Percentiles rank a stretch among this genome's conserved stretches.
These are phyloP conservation scores for Stachybotrys chartarum DNA, from an alignment of 2,329 filamentous ascomycete genomes.

Conservation along the genomic window DNA sequence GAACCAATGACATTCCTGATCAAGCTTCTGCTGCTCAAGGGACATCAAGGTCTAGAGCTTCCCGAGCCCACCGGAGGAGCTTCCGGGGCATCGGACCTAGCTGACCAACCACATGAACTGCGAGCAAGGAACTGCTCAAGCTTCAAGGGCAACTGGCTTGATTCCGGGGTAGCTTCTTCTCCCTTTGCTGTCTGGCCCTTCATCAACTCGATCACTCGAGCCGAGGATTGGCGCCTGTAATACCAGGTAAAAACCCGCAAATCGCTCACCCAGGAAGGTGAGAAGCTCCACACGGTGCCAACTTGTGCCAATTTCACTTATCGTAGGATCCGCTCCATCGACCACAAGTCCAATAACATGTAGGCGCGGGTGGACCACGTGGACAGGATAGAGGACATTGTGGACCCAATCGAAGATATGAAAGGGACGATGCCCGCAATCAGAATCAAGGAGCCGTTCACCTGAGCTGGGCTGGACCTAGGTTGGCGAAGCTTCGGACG, in stretches of 20 bases:
- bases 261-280: slow-evolving; percentile 5
- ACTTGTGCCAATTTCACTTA: slow-evolving; percentile 23
- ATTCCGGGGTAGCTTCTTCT: background rate
- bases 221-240: slow-evolving; percentile 13
- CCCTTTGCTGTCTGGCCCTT: background rate
- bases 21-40: too few relatives aligned
- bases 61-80: background rate
- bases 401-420: background rate
- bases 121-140: background rate
- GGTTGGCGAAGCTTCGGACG: too few relatives aligned
- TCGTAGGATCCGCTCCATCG: slow-evolving; percentile 11
- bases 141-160: background rate
- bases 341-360: slow-evolving; percentile 12
- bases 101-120: background rate
- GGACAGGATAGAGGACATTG: background rate
- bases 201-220: background rate
- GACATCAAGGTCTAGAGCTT: too few relatives aligned
- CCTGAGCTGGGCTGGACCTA: background rate
- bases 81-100: background rate
- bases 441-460: background rate
- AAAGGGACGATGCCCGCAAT: background rate
- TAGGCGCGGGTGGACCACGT: slow-evolving; percentile 4
- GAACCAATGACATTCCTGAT: too few relatives aligned
- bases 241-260: slow-evolving; percentile 16
- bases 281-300: slow-evolving; percentile 24